Evolutionary conservation across 1,139 yeast genomes (phyloP), one percentile per base, ranked within the genome.

Genomic region (Candida sp.): DNA sequence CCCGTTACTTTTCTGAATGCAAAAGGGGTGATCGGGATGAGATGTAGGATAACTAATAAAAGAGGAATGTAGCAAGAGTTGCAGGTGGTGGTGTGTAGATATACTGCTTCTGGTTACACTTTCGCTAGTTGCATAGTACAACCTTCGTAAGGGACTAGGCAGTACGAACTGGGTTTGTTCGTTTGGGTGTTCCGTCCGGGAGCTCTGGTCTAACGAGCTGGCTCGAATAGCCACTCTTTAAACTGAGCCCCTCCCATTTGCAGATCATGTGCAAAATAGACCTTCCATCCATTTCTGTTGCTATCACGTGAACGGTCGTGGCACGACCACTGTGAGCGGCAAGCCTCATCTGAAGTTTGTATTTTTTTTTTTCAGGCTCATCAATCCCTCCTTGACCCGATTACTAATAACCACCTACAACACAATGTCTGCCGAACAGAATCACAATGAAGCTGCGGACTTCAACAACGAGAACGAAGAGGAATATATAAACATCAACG

Each of bases 401-500:
- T 8, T 6, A 22, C 40, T 22, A 22, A 22, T 23, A 7, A 28
- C 31, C 31, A 28, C 3, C n/a, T 32, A 32, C 3, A 6, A 35
- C 39, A 6, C 6, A 35, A 39, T 39, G 42, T 39, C 42, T 12
- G 40, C 27, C 9, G 28, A 40, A 40, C 42, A 49, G 25, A 47
- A 43, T n/a, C 35, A 45, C 11, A 40, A 26, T 22, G 22, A 26
- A 4, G 42, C 25, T 39, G 9, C 17, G n/a, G 22, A 39, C 27
- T 39, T 39, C 4, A 44, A 38, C 33, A 44, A 30, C 28, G 30
- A 42, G 3, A 55, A 57, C 7, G 53, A 58, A 28, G 65, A 61
- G 48, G 89, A 84, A 54, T 83, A 75, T 61, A 74, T 90, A 51
- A 75, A 75, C 44, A 63, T 68, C 38, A 79, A 81, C 58, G 91